These are phyloP conservation scores for Zygosaccharomyces sapae DNA, from an alignment of 1,139 yeast species.

Conservation along the genomic window DNA sequence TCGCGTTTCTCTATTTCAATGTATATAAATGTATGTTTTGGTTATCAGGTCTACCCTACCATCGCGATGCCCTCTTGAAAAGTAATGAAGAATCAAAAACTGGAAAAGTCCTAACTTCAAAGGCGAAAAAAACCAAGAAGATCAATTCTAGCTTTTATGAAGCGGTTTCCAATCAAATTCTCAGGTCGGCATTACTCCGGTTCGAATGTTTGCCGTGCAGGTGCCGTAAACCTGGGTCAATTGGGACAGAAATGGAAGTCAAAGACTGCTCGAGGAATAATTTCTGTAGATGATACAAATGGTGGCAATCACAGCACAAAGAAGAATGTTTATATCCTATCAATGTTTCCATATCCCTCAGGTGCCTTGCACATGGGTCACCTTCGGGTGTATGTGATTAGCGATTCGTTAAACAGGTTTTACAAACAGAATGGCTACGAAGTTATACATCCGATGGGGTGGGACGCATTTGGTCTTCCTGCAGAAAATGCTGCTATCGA, in stretches of 20 bases:
- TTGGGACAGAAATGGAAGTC: slow-evolving; percentile 31
- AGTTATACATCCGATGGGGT: slow-evolving; percentile 95
- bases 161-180: not conserved
- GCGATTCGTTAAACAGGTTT: slow-evolving; percentile 78
- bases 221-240: slow-evolving; percentile 14
- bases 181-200: not conserved
- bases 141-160: not conserved
- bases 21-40: not conserved
- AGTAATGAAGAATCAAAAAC: not conserved
- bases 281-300: slow-evolving; percentile 8
- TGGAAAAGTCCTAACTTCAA: not conserved
- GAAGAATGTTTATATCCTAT: slow-evolving; percentile 49
- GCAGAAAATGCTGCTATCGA: slow-evolving; percentile 98
- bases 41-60: not conserved
- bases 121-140: not conserved
- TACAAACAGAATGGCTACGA: slow-evolving; percentile 69
- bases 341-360: slow-evolving; percentile 97
- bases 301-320: not conserved
- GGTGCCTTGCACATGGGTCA: slow-evolving; percentile 93
- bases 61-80: not conserved
- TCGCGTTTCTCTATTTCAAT: slow-evolving; percentile 1
- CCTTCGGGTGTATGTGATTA: slow-evolving; percentile 82
- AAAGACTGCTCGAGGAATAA: slow-evolving; percentile 22
- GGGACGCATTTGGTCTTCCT: slow-evolving; percentile 98
- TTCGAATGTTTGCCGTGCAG: not conserved